phyloP scores from a whole-genome alignment of 2,329 filamentous ascomycete genomes.

The Achaetomium macrosporum region DNA sequence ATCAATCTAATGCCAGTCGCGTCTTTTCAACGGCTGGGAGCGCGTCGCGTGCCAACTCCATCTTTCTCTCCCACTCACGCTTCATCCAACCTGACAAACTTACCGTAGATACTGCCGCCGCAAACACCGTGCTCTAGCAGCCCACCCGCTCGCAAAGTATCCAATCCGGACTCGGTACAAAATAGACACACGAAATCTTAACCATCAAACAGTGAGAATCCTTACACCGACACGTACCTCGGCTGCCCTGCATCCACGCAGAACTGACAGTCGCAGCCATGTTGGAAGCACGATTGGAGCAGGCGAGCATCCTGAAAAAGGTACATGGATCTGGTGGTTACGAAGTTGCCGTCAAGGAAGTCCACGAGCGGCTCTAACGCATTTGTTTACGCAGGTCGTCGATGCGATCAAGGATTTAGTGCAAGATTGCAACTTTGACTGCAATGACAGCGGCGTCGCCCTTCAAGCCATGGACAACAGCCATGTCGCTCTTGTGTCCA shows the following conservation, averaged over 20 bases:
- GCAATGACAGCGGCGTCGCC: conserved; percentile 98
- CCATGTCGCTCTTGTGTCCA: conserved; percentile 96
- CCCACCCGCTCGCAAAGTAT: not conserved
- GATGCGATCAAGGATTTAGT: conserved; percentile 99
- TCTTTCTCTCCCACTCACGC: conserved; percentile 15
- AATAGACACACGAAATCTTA: too few relatives aligned
- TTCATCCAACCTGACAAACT: conserved; percentile 4
- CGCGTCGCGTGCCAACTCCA: conserved; percentile 20
- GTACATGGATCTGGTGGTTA: conserved; percentile 42
- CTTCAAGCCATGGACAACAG: conserved; percentile 99
- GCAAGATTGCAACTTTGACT: conserved; percentile 99
- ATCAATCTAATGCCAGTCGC: conserved; percentile 24
- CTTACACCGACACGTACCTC: not conserved
- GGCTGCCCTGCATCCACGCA: not conserved
- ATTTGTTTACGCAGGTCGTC: conserved; percentile 61
- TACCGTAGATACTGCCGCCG: not conserved
- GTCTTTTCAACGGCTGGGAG: conserved; percentile 15
- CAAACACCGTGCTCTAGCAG: not conserved
- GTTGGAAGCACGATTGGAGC: conserved; percentile 93
- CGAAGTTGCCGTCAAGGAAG: not conserved
- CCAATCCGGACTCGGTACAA: too few relatives aligned
- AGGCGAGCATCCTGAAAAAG: conserved; percentile 93
- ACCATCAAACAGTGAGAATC: conserved; percentile 5
- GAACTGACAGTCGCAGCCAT: conserved; percentile 20
- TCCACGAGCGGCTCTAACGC: not conserved